Percentiles rank a stretch among this genome's conserved stretches.
Evolutionary conservation across 108 stramenopile species (phyloP).

Genomic region (Cyclotella sp.): DNA sequence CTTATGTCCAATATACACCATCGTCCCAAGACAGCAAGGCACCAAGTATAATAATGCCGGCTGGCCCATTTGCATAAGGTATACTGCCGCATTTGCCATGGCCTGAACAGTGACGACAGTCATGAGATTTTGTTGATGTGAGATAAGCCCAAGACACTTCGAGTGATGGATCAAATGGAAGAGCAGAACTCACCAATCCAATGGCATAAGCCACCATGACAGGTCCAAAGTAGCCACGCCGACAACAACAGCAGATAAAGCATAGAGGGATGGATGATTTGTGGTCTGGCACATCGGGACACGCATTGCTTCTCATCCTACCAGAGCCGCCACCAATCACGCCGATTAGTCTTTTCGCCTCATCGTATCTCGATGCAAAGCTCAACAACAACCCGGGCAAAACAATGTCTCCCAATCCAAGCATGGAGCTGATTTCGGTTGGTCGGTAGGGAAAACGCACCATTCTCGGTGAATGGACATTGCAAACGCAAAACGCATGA

Average conservation of each 20-base stretch:
- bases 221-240: slow-evolving; percentile 62
- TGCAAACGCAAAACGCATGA: no score
- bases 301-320: slow-evolving; percentile 41
- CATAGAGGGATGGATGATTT: slow-evolving; percentile 32
- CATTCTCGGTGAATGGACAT: no score
- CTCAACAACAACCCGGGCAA: slow-evolving; percentile 85
- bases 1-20: slow-evolving; percentile 57
- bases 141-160: no score
- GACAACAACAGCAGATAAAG: slow-evolving; percentile 44
- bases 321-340: slow-evolving; percentile 39
- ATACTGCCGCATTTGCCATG: slow-evolving; percentile 82
- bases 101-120: not conserved
- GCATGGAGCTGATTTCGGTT: slow-evolving; percentile 44
- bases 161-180: no score
- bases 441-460: no score
- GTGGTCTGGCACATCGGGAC: slow-evolving; percentile 22
- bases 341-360: slow-evolving; percentile 64
- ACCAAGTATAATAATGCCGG: slow-evolving; percentile 88
- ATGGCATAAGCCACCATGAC: slow-evolving; percentile 78
- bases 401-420: slow-evolving; percentile 92
- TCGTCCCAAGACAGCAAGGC: slow-evolving; percentile 76
- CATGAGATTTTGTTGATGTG: no score
- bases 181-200: slow-evolving; percentile 46
- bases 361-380: slow-evolving; percentile 70
- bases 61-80: slow-evolving; percentile 80